Percentiles rank a stretch among this genome's conserved stretches.
These are phyloP conservation scores for Euphrasia arctica DNA, from an alignment of 305 asterid species.

Conservation along the genomic window DNA sequence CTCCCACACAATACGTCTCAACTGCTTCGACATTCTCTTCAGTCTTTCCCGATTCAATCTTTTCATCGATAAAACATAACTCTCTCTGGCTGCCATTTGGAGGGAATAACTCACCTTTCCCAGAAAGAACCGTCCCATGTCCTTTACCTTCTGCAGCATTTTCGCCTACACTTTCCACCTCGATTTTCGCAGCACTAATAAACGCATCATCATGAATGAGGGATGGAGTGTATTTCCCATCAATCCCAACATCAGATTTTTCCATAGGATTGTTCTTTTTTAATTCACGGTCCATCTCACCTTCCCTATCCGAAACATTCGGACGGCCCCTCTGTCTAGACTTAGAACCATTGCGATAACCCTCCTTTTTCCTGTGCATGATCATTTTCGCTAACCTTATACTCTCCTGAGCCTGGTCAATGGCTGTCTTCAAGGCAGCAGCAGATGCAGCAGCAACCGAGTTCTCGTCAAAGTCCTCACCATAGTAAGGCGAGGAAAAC, in stretches of 20 bases:
- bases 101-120: slow-evolving; percentile 31
- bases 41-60: slow-evolving; percentile 29
- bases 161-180: slow-evolving; percentile 28
- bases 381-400: slow-evolving; percentile 75
- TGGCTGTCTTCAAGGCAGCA: slow-evolving; percentile 80
- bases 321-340: slow-evolving; percentile 35
- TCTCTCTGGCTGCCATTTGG: slow-evolving; percentile 30
- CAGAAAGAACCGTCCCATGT: slow-evolving; percentile 28
- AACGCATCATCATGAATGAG: slow-evolving; percentile 24
- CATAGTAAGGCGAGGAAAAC: slow-evolving; percentile 45
- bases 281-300: slow-evolving; percentile 28
- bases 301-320: slow-evolving; percentile 42
- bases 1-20: slow-evolving; percentile 34
- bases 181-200: slow-evolving; percentile 24
- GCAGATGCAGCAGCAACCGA: slow-evolving; percentile 84
- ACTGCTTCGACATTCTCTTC: slow-evolving; percentile 36
- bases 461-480: slow-evolving; percentile 80
- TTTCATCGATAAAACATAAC: slow-evolving; percentile 25
- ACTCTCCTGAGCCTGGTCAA: slow-evolving; percentile 93
- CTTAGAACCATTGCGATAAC: slow-evolving; percentile 40
- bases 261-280: slow-evolving; percentile 29
- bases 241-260: slow-evolving; percentile 18
- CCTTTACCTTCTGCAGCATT: slow-evolving; percentile 29
- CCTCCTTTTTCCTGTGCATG: slow-evolving; percentile 62
- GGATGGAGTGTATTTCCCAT: slow-evolving; percentile 17